Evolutionary conservation across 1,284 basidiomycete genomes (phyloP), one percentile per base, ranked within the genome.

Genomic region (Sanguinoderma infundibulare): DNA sequence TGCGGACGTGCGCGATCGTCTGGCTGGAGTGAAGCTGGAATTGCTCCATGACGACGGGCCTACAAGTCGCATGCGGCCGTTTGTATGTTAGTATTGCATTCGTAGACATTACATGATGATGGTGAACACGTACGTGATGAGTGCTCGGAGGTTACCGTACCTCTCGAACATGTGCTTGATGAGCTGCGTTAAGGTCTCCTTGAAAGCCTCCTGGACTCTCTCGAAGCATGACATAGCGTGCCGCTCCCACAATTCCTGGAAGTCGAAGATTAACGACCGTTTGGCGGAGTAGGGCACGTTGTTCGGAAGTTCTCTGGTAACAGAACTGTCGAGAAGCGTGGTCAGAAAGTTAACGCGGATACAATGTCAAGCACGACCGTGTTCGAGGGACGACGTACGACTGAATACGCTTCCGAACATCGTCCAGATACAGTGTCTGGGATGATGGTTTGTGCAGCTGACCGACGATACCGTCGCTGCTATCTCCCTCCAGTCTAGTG

Each of bases 221-320:
- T 74, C 62, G 63, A 83, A 77, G 62, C 83, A 84, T 6, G 44
- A 53, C 12, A 73, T 53, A 0, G 77, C 70, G 0, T 79, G 77
- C 1, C 53, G 32, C 6, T 70, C 58, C 84, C 84, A 86, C 3
- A 74, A 55, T 0, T 52, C 44, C n/a, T 79, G 78, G 57, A 77
- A 81, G n/a, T 69, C 68, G 6, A 67, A 60, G 8, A 85, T 78
- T 36, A 86, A 75, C 3, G 65, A 68, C 10, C 72, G 74, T 51
- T 81, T 83, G 0, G 81, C 82, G 24, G 80, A 77, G 40, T 81
- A 86, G 0, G 83, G 84, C n/a, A 84, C 74, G 44, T 83, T 78
- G 2, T 75, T 73, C 0, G 83, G 83, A 5, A 86, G 75, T 55
- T 86, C 84, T 78, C 83, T 83, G 1, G 73, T 74, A 9, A 76